Conservation (phyloP, 441 rosid genomes). For the Sinapis alba region DNA sequence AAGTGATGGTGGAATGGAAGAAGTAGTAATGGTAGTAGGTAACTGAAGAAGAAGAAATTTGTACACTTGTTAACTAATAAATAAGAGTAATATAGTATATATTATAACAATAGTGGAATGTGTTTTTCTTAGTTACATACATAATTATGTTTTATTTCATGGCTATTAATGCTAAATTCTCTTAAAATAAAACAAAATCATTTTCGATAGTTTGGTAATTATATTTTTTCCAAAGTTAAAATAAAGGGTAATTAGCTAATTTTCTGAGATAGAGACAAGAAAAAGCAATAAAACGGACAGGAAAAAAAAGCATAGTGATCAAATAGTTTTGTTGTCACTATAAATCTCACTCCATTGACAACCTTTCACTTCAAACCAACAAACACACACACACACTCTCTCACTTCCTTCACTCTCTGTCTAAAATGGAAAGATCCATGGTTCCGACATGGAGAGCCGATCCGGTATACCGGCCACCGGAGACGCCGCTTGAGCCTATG, state of each 20-base stretch:
- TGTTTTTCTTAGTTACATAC: too few relatives aligned
- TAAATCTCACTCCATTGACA: conserved; percentile 29
- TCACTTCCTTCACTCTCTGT: conserved; percentile 2
- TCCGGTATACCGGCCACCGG: conserved; percentile 77
- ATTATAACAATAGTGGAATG: too few relatives aligned
- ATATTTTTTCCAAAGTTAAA: too few relatives aligned
- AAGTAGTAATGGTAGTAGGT: too few relatives aligned
- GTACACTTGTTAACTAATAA: too few relatives aligned
- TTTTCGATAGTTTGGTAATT: too few relatives aligned
- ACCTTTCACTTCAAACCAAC: conserved; percentile 34
- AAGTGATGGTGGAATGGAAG: too few relatives aligned
- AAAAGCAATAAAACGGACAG: conserved; percentile 26
- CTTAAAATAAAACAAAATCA: too few relatives aligned
- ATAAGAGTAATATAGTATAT: too few relatives aligned
- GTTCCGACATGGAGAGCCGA: conserved; percentile 65
- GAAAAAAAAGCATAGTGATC: conserved; percentile 27
- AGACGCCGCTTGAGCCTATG: conserved; percentile 88
- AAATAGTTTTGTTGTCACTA: conserved; percentile 34
- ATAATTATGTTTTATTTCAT: too few relatives aligned
- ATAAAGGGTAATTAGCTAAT: neutral
- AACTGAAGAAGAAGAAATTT: too few relatives aligned
- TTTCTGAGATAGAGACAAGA: neutral
- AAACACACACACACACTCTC: neutral
- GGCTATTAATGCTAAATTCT: too few relatives aligned
- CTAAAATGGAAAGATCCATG: conserved; percentile 49